phyloP scores from a whole-genome alignment of 352 stramenopile species.

The Globisporangium sylvaticum region DNA sequence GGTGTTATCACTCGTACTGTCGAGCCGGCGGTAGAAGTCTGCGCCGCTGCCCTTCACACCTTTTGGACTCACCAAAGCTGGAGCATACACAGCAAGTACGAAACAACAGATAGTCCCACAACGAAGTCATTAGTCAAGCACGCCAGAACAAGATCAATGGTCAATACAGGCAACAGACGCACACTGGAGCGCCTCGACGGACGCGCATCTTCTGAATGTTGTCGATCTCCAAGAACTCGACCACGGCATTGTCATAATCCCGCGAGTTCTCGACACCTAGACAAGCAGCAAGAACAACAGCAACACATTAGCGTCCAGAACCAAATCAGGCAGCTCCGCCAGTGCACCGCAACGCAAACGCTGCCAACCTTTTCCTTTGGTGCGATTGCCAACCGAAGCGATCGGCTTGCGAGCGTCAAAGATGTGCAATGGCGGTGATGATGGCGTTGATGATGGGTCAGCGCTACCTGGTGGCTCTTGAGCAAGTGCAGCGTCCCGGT shows the following conservation, averaged over 20 bases:
- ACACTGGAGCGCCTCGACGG: constrained; percentile 85
- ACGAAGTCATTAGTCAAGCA: constrained; percentile 8
- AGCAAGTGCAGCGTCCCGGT: constrained; percentile 85
- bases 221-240: constrained; percentile 97
- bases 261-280: constrained; percentile 94
- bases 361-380: constrained; percentile 79
- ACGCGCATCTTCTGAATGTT: constrained; percentile 99
- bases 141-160: not conserved
- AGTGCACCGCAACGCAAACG: no score
- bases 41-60: no score
- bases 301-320: not conserved
- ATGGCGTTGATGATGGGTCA: constrained; percentile 61
- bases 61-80: no score
- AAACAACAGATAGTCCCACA: no score
- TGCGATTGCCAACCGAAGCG: constrained; percentile 73
- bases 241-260: constrained; percentile 93
- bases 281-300: constrained; percentile 3
- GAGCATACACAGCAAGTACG: no score
- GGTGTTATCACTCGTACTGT: no score
- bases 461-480: no score
- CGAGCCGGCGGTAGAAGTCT: no score
- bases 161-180: no score
- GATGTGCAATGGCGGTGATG: constrained; percentile 76
- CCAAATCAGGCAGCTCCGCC: not conserved
- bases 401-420: constrained; percentile 82